Evolutionary conservation across 192 early-diverging fungal species (phyloP).

Genomic region (Podila verticillata): DNA sequence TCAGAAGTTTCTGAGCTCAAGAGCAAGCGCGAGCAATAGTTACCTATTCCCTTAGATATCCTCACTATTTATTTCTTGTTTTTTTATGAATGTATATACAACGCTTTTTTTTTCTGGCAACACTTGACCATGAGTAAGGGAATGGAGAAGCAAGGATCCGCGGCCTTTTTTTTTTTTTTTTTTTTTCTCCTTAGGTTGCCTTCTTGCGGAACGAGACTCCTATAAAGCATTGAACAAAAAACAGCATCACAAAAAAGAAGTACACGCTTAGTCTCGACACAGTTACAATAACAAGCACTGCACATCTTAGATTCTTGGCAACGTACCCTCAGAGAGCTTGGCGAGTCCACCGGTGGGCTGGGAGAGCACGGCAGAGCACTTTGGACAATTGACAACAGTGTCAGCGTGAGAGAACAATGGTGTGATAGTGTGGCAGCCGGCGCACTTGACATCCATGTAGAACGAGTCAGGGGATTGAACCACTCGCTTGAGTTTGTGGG

Average conservation of each 20-base stretch:
- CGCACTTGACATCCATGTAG: constrained; percentile 99
- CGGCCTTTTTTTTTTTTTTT: background rate
- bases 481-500: constrained; percentile 73
- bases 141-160: too few species aligned
- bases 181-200: constrained; percentile 61
- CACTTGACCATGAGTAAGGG: too few species aligned
- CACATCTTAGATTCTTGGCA: too few species aligned
- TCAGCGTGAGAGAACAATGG: constrained; percentile 93
- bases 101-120: too few species aligned
- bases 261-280: too few species aligned
- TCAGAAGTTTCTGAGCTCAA: background rate
- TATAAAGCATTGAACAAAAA: too few species aligned
- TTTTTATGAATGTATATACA: too few species aligned
- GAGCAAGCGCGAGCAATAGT: background rate
- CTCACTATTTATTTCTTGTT: background rate
- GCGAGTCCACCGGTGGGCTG: constrained; percentile 93
- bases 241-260: too few species aligned
- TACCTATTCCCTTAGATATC: background rate
- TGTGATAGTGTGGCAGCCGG: constrained; percentile 87
- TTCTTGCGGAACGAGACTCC: constrained; percentile 80
- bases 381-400: constrained; percentile 85
- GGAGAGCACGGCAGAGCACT: constrained; percentile 86
- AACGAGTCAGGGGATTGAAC: constrained; percentile 87
- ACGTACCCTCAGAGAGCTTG: constrained; percentile 78
- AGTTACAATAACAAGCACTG: too few species aligned